phyloP scores from a whole-genome alignment of 2,329 filamentous ascomycete species.

The Triangularia setosa region DNA sequence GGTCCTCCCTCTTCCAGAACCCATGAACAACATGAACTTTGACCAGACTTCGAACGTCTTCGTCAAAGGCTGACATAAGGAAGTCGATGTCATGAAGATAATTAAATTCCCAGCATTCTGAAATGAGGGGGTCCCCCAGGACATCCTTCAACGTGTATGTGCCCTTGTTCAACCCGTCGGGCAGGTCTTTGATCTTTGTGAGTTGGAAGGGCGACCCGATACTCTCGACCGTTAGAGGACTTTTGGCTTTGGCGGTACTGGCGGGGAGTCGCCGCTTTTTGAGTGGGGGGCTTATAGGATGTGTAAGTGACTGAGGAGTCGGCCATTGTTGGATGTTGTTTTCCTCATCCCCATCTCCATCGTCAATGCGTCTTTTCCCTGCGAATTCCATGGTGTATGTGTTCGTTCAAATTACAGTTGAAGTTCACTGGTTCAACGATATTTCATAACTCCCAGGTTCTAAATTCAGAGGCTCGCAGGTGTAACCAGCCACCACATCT shows the following conservation, averaged over 20 bases:
- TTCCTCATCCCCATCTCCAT: background rate
- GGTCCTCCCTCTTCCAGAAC: constrained; percentile 65
- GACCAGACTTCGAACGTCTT: constrained; percentile 45
- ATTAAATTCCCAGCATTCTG: constrained; percentile 69
- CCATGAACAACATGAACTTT: constrained; percentile 57
- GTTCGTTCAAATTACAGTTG: background rate
- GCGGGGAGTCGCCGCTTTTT: constrained; percentile 17
- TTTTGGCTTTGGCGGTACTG: background rate
- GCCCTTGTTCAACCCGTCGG: constrained; percentile 57
- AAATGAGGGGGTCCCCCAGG: constrained; percentile 69
- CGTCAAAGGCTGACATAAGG: constrained; percentile 51
- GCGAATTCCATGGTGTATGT: constrained; percentile 6
- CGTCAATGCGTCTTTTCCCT: constrained; percentile 2
- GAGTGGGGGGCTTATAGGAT: constrained; percentile 42
- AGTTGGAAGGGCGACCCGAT: constrained; percentile 66
- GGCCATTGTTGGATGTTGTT: background rate
- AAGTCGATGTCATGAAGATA: constrained; percentile 59
- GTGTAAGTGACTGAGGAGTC: constrained; percentile 31
- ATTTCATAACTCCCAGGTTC: background rate
- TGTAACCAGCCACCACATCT: background rate
- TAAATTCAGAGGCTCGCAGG: background rate
- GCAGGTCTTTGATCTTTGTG: constrained; percentile 63
- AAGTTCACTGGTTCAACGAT: background rate
- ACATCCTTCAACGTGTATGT: constrained; percentile 63
- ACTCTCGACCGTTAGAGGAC: background rate